A percentile compares a stretch with the other conserved stretches of the same genome.
Evolutionary conservation across 2,329 filamentous ascomycete genomes (phyloP).

Genomic region (Teratosphaeriaceae sp.): DNA sequence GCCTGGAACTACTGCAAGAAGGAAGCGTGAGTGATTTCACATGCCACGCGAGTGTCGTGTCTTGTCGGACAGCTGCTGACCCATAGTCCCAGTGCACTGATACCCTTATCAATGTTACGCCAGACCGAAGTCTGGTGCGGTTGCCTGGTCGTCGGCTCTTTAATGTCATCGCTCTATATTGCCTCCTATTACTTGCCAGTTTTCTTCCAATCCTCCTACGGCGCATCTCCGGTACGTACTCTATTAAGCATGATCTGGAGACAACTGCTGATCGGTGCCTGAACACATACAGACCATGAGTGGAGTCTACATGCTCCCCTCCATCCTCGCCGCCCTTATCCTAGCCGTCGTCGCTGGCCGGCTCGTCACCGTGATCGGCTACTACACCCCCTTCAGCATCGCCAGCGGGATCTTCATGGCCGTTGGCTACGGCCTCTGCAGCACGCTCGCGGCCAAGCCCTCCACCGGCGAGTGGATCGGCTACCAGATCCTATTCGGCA

Average conservation of each 20-base stretch:
- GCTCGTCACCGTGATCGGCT: slow-evolving; percentile 15
- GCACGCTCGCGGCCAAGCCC: slow-evolving; percentile 21
- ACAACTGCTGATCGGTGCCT: too few species aligned
- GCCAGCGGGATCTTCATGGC: slow-evolving; percentile 5
- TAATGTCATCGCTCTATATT: slow-evolving; percentile 1
- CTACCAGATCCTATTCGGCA: slow-evolving; percentile 45
- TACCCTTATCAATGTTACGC: slow-evolving; percentile 30
- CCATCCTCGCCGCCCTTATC: slow-evolving; percentile 11
- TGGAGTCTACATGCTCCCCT: slow-evolving; percentile 35
- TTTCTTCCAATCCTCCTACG: slow-evolving; percentile 47
- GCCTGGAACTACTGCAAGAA: slow-evolving; percentile 31
- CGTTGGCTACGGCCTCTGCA: slow-evolving; percentile 1
- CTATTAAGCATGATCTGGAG: too few species aligned
- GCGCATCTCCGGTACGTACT: slow-evolving; percentile 32
- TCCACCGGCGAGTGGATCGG: slow-evolving; percentile 40
- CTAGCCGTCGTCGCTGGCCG: slow-evolving; percentile 18
- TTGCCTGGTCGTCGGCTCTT: neutral
- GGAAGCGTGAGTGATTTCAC: too few species aligned
- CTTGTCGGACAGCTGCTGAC: too few species aligned
- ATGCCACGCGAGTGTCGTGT: too few species aligned
- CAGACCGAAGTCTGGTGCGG: neutral
- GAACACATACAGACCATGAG: too few species aligned
- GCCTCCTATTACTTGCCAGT: slow-evolving; percentile 20
- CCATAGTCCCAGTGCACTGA: slow-evolving; percentile 33
- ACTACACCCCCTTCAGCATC: slow-evolving; percentile 18